These are phyloP conservation scores for Straminergon stramineum DNA, from an alignment of 225 moss, liverwort and hornwort genomes.

Conservation along the genomic window DNA sequence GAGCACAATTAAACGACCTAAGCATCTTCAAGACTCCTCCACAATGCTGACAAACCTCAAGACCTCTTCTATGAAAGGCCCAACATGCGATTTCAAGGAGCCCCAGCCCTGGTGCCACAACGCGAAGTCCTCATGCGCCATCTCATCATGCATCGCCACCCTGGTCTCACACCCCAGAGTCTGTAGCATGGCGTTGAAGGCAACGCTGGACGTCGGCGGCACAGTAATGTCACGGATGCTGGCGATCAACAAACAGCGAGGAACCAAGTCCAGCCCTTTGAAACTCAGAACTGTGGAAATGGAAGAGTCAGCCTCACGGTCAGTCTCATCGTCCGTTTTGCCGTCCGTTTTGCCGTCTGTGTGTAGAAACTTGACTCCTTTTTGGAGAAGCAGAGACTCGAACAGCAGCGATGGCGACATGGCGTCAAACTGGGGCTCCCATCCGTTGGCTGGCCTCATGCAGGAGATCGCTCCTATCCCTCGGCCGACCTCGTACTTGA, in stretches of 20 bases:
- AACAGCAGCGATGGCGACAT: conserved; percentile 86
- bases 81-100: conserved; percentile 35
- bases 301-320: not conserved
- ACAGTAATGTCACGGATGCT: conserved; percentile 52
- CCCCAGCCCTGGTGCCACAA: conserved; percentile 64
- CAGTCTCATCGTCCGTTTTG: not conserved
- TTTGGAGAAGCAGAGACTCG: conserved; percentile 26
- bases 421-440: conserved; percentile 40
- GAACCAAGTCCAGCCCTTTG: conserved; percentile 13
- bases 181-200: conserved; percentile 34
- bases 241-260: conserved; percentile 42
- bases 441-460: conserved; percentile 75
- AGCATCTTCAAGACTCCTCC: not conserved
- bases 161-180: conserved; percentile 43
- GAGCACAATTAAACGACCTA: not conserved
- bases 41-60: conserved; percentile 6
- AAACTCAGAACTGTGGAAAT: not conserved
- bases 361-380: not conserved
- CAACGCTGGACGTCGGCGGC: conserved; percentile 46
- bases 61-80: conserved; percentile 24
- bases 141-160: conserved; percentile 18
- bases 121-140: conserved; percentile 69
- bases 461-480: conserved; percentile 63
- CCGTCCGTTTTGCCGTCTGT: not conserved
- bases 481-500: conserved; percentile 59